phyloP scores from a whole-genome alignment of 495 filamentous ascomycete species.

The Cercophora newfieldiana region DNA sequence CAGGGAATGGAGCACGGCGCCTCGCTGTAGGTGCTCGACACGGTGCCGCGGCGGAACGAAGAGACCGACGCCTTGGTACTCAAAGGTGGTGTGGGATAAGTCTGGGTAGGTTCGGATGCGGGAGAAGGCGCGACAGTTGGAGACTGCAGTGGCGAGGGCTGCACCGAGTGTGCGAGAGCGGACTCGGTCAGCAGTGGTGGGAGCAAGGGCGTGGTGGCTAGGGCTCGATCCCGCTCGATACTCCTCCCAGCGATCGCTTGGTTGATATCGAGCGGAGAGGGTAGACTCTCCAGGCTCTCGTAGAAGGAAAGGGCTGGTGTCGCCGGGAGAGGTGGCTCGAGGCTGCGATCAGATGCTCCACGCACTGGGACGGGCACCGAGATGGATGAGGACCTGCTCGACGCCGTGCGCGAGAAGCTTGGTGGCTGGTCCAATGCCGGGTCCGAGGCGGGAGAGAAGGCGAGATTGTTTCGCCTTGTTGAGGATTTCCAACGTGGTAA shows the following conservation, averaged over 20 bases:
- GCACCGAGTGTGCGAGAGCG: slow-evolving; percentile 40
- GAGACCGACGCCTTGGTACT: slow-evolving; percentile 77
- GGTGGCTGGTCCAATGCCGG: slow-evolving; percentile 44
- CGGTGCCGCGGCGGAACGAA: slow-evolving; percentile 61
- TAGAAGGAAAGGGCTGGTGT: slow-evolving; percentile 68
- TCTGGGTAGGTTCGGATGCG: slow-evolving; percentile 28
- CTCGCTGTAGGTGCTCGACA: slow-evolving; percentile 37
- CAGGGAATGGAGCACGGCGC: slow-evolving; percentile 52
- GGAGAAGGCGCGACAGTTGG: slow-evolving; percentile 55
- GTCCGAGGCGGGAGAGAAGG: slow-evolving; percentile 49
- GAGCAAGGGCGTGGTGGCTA: slow-evolving; percentile 77
- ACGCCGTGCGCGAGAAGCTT: slow-evolving; percentile 49
- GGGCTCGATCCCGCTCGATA: slow-evolving; percentile 59
- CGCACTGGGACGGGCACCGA: slow-evolving; percentile 54
- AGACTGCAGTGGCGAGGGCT: slow-evolving; percentile 80
- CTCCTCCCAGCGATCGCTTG: slow-evolving; percentile 52
- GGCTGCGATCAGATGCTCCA: slow-evolving; percentile 46
- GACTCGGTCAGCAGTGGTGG: slow-evolving; percentile 71
- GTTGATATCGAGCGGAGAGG: slow-evolving; percentile 57
- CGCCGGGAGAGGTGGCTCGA: slow-evolving; percentile 58
- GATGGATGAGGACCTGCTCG: slow-evolving; percentile 69
- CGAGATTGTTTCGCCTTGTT: slow-evolving; percentile 49
- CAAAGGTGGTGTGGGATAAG: slow-evolving; percentile 71
- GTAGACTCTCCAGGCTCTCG: slow-evolving; percentile 55
- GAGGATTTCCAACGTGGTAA: slow-evolving; percentile 65